A percentile compares a stretch with the other conserved stretches of the same genome.
Evolutionary conservation across 2,329 filamentous ascomycete genomes (phyloP).

Genomic region (Teratosphaeria epicoccoides): DNA sequence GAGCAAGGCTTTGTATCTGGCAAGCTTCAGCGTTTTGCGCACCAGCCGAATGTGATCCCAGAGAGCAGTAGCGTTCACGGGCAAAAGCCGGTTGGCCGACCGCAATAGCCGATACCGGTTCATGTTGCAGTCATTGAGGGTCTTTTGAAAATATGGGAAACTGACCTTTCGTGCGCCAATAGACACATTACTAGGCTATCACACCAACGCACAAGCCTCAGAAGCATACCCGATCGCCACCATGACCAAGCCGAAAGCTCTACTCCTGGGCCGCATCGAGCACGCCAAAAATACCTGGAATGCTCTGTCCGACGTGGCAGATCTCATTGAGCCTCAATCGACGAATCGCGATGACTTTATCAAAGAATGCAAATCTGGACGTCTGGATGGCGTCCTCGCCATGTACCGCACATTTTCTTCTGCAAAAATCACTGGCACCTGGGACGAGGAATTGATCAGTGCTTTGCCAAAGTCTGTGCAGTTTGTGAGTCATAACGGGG

Average conservation of each 20-base stretch:
- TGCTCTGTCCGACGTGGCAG: slow-evolving; percentile 50
- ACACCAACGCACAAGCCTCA: too few relatives aligned
- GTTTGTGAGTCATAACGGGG: slow-evolving; percentile 35
- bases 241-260: slow-evolving; percentile 45
- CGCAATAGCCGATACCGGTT: neutral
- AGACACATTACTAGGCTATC: neutral
- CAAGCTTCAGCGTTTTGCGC: neutral
- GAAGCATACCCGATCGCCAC: neutral
- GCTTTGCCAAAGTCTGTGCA: slow-evolving; percentile 41
- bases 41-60: neutral
- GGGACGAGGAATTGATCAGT: slow-evolving; percentile 46
- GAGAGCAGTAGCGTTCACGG: neutral
- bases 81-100: neutral
- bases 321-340: slow-evolving; percentile 53
- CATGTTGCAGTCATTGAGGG: too few relatives aligned
- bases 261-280: slow-evolving; percentile 53
- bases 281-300: slow-evolving; percentile 57
- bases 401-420: slow-evolving; percentile 48
- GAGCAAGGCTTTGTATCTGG: too few relatives aligned
- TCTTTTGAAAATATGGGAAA: neutral
- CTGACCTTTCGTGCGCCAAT: neutral
- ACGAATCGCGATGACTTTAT: slow-evolving; percentile 52
- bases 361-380: slow-evolving; percentile 42
- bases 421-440: slow-evolving; percentile 49
- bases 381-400: slow-evolving; percentile 45